A percentile compares a stretch with the other conserved stretches of the same genome.
These are phyloP conservation scores for Jaltomata sinuosa DNA, from an alignment of 257 asterid species.

Conservation along the genomic window DNA sequence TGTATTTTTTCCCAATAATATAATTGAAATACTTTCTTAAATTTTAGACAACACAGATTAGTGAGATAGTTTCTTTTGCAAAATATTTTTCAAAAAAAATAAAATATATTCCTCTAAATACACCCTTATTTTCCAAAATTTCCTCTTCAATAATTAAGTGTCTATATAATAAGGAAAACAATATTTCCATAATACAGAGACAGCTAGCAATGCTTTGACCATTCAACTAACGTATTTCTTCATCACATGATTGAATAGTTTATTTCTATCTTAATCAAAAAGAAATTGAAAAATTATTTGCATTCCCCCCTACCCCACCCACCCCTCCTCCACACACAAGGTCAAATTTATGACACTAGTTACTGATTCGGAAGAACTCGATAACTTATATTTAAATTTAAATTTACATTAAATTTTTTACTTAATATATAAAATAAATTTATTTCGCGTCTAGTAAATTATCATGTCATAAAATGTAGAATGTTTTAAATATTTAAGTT, in stretches of 20 bases:
- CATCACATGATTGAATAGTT: constrained; percentile 2
- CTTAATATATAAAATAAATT: not conserved
- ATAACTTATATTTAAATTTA: not conserved
- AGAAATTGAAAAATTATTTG: not conserved
- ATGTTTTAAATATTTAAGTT: no score
- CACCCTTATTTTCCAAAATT: not conserved
- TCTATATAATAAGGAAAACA: constrained; percentile 8
- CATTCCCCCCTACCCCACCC: not conserved
- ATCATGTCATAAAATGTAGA: no score
- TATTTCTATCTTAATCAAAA: not conserved
- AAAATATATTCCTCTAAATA: not conserved
- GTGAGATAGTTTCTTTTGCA: not conserved
- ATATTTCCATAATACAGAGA: not conserved
- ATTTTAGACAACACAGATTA: not conserved
- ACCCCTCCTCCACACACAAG: not conserved
- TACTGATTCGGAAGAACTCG: not conserved
- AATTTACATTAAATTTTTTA: not conserved
- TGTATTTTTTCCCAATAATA: no score
- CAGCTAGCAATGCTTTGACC: constrained; percentile 22
- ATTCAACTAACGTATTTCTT: not conserved
- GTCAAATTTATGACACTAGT: not conserved
- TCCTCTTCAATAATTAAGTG: not conserved
- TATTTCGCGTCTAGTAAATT: no score
- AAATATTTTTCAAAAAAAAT: not conserved
- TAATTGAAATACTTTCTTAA: not conserved